A percentile compares a stretch with the other conserved stretches of the same genome.
phyloP scores from a whole-genome alignment of 2,329 filamentous ascomycete genomes.

The Fusarium algeriense region DNA sequence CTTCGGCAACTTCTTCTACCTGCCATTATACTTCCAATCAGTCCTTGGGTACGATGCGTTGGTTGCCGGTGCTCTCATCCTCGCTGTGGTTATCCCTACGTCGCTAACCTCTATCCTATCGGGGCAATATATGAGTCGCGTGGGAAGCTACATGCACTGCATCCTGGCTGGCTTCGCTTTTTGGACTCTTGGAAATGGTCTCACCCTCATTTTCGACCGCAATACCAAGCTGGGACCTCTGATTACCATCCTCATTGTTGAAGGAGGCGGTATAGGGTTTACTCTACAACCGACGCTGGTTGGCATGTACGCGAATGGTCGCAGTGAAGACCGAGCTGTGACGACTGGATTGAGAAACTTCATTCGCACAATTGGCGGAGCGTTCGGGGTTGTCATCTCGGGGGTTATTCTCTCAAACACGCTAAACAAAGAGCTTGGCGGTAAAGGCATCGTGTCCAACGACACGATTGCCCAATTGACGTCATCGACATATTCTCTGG shows the following conservation, averaged over 20 bases:
- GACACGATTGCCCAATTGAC: neutral
- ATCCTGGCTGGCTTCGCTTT: neutral
- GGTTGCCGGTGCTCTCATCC: neutral
- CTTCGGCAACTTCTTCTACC: neutral
- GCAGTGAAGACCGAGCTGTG: conserved; percentile 3
- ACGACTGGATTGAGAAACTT: conserved; percentile 5
- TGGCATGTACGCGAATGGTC: neutral
- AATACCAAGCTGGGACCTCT: neutral
- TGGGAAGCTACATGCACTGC: neutral
- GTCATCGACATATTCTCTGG: neutral
- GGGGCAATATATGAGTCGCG: conserved; percentile 15
- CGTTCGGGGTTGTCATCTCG: neutral
- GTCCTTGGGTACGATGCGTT: neutral
- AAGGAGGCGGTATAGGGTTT: neutral
- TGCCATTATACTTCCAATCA: neutral
- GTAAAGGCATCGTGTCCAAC: neutral
- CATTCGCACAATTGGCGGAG: conserved; percentile 14
- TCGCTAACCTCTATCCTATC: neutral
- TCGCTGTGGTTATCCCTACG: neutral
- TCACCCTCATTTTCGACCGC: neutral
- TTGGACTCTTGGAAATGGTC: conserved; percentile 5
- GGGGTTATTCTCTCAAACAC: conserved; percentile 2
- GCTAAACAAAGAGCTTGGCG: neutral
- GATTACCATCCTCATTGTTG: neutral
- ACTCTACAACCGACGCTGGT: neutral